phyloP scores from a whole-genome alignment of 257 asterid species.

The Scutellaria galericulata region DNA sequence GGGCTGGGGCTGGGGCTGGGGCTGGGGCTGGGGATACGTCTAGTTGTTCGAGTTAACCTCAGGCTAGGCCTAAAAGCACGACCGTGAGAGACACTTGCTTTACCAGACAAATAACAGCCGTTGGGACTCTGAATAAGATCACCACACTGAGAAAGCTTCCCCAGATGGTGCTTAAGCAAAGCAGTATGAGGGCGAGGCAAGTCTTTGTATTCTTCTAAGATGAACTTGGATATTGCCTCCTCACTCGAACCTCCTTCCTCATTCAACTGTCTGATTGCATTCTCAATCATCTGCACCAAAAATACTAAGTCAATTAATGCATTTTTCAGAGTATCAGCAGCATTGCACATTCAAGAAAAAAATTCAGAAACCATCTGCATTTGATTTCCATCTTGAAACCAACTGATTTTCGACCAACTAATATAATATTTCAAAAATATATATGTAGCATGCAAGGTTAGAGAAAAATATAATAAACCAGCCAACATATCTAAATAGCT shows the following conservation, averaged over 20 bases:
- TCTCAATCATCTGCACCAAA: conserved; percentile 67
- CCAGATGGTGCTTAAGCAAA: conserved; percentile 53
- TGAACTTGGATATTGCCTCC: conserved; percentile 58
- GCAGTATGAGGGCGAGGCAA: conserved; percentile 62
- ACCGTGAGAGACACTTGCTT: neutral
- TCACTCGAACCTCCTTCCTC: conserved; percentile 54
- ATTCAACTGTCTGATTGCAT: conserved; percentile 54
- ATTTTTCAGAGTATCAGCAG: conserved; percentile 1
- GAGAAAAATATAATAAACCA: neutral
- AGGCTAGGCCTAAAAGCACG: conserved; percentile 14
- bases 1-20: neutral
- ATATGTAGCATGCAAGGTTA: too few relatives aligned
- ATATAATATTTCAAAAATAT: neutral
- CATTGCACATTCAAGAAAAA: neutral
- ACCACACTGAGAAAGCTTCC: conserved; percentile 47
- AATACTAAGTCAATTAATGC: neutral
- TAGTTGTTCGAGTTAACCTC: neutral
- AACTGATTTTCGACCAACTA: too few relatives aligned
- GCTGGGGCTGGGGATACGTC: conserved; percentile 19
- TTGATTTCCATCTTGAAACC: too few relatives aligned
- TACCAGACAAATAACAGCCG: conserved; percentile 40
- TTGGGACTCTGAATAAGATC: conserved; percentile 34
- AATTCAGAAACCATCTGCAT: too few relatives aligned
- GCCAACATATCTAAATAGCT: neutral
- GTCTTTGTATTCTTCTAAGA: conserved; percentile 41